A percentile compares a stretch with the other conserved stretches of the same genome.
These are phyloP conservation scores for Pseudogymnoascus sp. DNA, from an alignment of 2,329 filamentous ascomycete genomes.

Conservation along the genomic window DNA sequence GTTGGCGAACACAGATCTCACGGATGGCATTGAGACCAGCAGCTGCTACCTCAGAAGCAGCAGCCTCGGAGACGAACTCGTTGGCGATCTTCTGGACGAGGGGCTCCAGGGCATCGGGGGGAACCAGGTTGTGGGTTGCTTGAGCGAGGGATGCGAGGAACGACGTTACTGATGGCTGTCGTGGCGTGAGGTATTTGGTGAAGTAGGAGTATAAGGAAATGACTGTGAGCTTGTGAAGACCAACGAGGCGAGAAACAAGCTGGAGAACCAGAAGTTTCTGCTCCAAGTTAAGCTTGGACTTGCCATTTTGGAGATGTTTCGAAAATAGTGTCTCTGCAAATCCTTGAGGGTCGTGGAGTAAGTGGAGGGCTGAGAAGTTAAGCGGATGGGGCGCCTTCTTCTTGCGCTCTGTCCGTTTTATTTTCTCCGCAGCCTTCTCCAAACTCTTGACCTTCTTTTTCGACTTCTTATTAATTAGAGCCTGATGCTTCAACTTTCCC, in stretches of 20 bases:
- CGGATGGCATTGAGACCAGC: slow-evolving; percentile 91
- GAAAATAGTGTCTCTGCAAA: slow-evolving; percentile 86
- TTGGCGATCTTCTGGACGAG: slow-evolving; percentile 93
- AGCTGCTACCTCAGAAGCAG: slow-evolving; percentile 81
- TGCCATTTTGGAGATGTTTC: slow-evolving; percentile 83
- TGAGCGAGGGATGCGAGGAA: slow-evolving; percentile 90
- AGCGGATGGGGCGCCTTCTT: slow-evolving; percentile 80
- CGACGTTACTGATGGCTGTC: slow-evolving; percentile 82
- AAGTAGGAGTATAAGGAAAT: slow-evolving; percentile 94
- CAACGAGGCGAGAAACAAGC: slow-evolving; percentile 81
- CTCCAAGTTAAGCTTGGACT: slow-evolving; percentile 77
- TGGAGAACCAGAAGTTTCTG: slow-evolving; percentile 86
- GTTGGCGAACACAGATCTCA: slow-evolving; percentile 86
- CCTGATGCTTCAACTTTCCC: slow-evolving; percentile 72
- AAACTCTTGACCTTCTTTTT: slow-evolving; percentile 77
- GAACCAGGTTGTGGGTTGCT: slow-evolving; percentile 82
- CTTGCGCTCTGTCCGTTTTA: slow-evolving; percentile 78
- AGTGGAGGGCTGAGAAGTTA: slow-evolving; percentile 92
- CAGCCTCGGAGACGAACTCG: slow-evolving; percentile 93
- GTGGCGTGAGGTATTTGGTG: slow-evolving; percentile 81
- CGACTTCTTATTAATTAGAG: slow-evolving; percentile 91
- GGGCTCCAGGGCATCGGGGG: slow-evolving; percentile 85
- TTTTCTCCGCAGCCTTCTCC: slow-evolving; percentile 70
- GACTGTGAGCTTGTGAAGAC: slow-evolving; percentile 84
- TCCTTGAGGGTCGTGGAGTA: slow-evolving; percentile 88